Conservation (phyloP, 495 filamentous ascomycete species). For the Aeminium ludgeri region DNA sequence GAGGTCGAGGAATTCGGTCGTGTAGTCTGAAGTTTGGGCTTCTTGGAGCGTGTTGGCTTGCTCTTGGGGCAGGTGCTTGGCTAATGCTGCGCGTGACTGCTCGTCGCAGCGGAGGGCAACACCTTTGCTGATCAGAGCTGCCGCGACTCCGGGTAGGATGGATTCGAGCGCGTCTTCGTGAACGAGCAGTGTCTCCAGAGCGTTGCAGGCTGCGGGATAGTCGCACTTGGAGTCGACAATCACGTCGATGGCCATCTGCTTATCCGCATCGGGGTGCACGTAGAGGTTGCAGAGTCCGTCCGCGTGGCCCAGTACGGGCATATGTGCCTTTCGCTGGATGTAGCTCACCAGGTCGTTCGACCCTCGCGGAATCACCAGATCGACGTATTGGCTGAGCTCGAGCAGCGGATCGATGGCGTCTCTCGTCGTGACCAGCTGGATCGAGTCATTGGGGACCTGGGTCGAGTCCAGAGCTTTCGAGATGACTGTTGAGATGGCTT, state of each 20-base stretch:
- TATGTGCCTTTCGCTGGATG: conserved; percentile 78
- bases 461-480: conserved; percentile 59
- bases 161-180: conserved; percentile 52
- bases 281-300: conserved; percentile 89
- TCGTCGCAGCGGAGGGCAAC: conserved; percentile 75
- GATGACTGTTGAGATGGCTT: conserved; percentile 73
- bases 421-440: conserved; percentile 84
- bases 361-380: conserved; percentile 87
- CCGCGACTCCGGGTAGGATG: conserved; percentile 53
- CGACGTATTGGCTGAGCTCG: conserved; percentile 66
- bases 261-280: conserved; percentile 63
- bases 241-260: conserved; percentile 53
- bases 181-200: conserved; percentile 74
- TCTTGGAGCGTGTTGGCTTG: conserved; percentile 39
- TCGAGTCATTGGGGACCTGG: conserved; percentile 64
- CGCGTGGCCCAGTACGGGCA: conserved; percentile 91
- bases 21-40: conserved; percentile 51
- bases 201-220: conserved; percentile 96
- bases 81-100: conserved; percentile 43
- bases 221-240: conserved; percentile 81
- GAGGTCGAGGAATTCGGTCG: conserved; percentile 80
- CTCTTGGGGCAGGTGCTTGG: conserved; percentile 22
- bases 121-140: conserved; percentile 53
- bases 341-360: conserved; percentile 84
- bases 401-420: conserved; percentile 77